Evolutionary conservation across 192 early-diverging fungal species (phyloP).

Genomic region (Coemansia sp.): DNA sequence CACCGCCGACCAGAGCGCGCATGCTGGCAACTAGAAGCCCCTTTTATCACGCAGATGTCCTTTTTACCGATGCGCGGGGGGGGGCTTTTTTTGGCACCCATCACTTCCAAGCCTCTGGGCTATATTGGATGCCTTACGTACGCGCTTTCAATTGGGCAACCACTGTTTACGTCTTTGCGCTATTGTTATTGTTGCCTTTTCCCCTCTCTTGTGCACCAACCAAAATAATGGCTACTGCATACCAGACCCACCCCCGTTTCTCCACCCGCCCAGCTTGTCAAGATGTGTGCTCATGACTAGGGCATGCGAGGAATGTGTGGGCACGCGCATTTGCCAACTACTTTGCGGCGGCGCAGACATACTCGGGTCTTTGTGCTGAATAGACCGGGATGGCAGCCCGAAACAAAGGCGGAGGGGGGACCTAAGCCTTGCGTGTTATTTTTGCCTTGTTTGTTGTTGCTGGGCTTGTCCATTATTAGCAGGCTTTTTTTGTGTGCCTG

Average conservation of each 20-base stretch:
- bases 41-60: conserved; percentile 3
- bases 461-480: conserved; percentile 3
- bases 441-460: conserved; percentile 3
- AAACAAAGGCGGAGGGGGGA: background rate
- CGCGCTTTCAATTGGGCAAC: background rate
- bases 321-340: background rate
- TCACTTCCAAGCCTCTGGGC: background rate
- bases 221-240: conserved; percentile 1
- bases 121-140: background rate
- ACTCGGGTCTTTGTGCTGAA: background rate
- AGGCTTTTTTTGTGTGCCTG: background rate
- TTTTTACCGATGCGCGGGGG: background rate
- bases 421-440: background rate
- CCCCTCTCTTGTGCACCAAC: background rate
- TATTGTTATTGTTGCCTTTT: background rate
- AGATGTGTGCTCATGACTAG: conserved; percentile 1
- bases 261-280: background rate
- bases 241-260: background rate
- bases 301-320: background rate
- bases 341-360: background rate
- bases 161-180: conserved; percentile 1
- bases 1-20: background rate
- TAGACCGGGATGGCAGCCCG: background rate
- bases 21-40: background rate
- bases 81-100: background rate